phyloP scores from a whole-genome alignment of 2,329 filamentous ascomycete genomes.

The Hypoxylon sp. region DNA sequence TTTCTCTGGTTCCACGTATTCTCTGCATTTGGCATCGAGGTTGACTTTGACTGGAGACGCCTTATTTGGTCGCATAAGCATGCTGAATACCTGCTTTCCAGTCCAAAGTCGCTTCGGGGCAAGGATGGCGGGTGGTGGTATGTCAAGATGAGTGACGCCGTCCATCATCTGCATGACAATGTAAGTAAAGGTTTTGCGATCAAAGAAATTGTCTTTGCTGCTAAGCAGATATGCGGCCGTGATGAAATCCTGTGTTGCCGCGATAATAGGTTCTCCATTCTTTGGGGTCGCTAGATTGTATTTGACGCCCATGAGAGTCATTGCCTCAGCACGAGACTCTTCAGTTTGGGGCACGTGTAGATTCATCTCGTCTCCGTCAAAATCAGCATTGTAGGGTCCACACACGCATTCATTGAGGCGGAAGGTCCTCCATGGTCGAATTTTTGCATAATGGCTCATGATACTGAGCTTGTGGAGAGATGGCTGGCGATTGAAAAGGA shows the following conservation, averaged over 20 bases:
- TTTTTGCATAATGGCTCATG: constrained; percentile 92
- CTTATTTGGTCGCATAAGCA: constrained; percentile 90
- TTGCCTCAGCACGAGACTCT: constrained; percentile 94
- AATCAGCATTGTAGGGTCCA: constrained; percentile 98
- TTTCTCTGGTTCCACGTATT: constrained; percentile 68
- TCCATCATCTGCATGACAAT: constrained; percentile 96
- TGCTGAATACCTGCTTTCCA: constrained; percentile 94
- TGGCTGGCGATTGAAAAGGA: constrained; percentile 97
- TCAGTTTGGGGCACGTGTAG: constrained; percentile 97
- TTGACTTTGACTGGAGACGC: constrained; percentile 88
- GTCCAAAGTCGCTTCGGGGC: constrained; percentile 94
- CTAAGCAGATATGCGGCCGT: constrained; percentile 93
- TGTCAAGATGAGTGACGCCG: constrained; percentile 79
- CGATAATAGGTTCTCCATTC: constrained; percentile 97
- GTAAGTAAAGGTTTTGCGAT: constrained; percentile 88
- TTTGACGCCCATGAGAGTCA: constrained; percentile 97
- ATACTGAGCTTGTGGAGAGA: constrained; percentile 99
- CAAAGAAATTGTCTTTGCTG: constrained; percentile 92
- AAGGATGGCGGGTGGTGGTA: constrained; percentile 87
- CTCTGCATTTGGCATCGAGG: constrained; percentile 90
- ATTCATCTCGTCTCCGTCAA: constrained; percentile 99
- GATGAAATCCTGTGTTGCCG: constrained; percentile 99
- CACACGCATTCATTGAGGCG: constrained; percentile 98
- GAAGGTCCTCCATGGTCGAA: constrained; percentile 95
- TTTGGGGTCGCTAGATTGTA: constrained; percentile 96